Evolutionary conservation across 2,329 filamentous ascomycete genomes (phyloP).

Genomic region (Sarocladium kiliense): DNA sequence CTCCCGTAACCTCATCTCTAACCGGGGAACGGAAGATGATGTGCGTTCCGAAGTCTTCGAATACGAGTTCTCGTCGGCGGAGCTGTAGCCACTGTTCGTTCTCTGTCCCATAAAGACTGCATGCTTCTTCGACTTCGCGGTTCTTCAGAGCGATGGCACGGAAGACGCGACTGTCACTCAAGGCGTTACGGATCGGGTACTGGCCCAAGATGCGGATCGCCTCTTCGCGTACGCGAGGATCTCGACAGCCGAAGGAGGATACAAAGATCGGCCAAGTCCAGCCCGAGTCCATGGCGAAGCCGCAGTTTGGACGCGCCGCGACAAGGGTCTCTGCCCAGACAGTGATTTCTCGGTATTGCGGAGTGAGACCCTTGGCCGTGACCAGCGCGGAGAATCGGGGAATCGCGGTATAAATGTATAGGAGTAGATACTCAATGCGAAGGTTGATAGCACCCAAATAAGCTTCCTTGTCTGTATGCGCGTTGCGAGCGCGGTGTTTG

Average conservation of each 20-base stretch:
- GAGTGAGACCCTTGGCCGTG: conserved; percentile 31
- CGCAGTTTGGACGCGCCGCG: conserved; percentile 26
- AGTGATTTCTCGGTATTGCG: conserved; percentile 37
- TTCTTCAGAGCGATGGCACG: conserved; percentile 33
- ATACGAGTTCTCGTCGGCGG: conserved; percentile 30
- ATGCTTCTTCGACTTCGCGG: conserved; percentile 28
- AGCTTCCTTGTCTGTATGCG: conserved; percentile 15
- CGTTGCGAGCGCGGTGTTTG: conserved; percentile 19
- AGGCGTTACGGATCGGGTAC: conserved; percentile 37
- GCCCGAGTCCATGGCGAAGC: conserved; percentile 40
- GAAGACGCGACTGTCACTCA: conserved; percentile 36
- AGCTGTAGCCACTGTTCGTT: conserved; percentile 34
- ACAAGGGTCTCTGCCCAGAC: conserved; percentile 31
- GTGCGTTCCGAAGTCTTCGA: conserved; percentile 30
- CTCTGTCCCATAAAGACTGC: conserved; percentile 23
- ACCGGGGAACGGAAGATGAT: conserved; percentile 32
- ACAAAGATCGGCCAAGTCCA: conserved; percentile 40
- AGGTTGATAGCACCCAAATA: conserved; percentile 35
- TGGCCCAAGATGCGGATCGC: conserved; percentile 33
- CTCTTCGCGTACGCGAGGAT: conserved; percentile 31
- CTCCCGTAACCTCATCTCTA: conserved; percentile 22
- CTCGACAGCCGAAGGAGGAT: conserved; percentile 34
- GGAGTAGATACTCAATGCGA: conserved; percentile 37
- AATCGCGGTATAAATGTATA: conserved; percentile 32
- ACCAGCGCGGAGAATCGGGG: conserved; percentile 31